phyloP scores from a whole-genome alignment of 2,329 filamentous ascomycete species.

The Tolypocladium guangdongense region DNA sequence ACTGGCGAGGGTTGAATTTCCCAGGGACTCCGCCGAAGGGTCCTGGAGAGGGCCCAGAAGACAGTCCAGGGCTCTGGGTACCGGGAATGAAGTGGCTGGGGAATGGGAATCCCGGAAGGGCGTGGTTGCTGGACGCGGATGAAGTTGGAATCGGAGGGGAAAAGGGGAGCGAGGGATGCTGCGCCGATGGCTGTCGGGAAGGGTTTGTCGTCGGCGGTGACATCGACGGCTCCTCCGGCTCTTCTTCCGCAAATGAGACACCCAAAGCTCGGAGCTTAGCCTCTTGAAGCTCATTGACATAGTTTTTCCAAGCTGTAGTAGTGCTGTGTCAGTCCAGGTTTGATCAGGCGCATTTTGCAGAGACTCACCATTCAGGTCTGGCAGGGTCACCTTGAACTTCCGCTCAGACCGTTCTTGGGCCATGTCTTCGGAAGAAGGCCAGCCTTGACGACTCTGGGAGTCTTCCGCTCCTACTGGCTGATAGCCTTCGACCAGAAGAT shows the following conservation, averaged over 20 bases:
- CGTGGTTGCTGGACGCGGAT: conserved; percentile 63
- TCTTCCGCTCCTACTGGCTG: conserved; percentile 27
- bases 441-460: conserved; percentile 57
- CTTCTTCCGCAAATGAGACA: conserved; percentile 68
- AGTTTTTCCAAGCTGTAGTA: conserved; percentile 54
- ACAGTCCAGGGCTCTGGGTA: conserved; percentile 50
- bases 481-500: conserved; percentile 40
- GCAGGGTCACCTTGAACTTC: conserved; percentile 53
- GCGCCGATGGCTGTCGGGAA: conserved; percentile 59
- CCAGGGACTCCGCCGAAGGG: conserved; percentile 50
- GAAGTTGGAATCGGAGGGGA: conserved; percentile 74
- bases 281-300: conserved; percentile 75
- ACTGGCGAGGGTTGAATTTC: conserved; percentile 60
- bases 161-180: conserved; percentile 67
- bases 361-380: conserved; percentile 51
- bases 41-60: conserved; percentile 60
- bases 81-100: conserved; percentile 48
- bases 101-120: conserved; percentile 43
- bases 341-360: neutral
- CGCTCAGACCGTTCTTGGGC: conserved; percentile 40
- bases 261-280: conserved; percentile 87
- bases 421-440: conserved; percentile 53
- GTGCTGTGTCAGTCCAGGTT: conserved; percentile 5
- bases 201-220: conserved; percentile 55
- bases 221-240: conserved; percentile 50